Percentiles rank a stretch among this genome's conserved stretches.
Evolutionary conservation across 257 asterid species (phyloP).

Genomic region (Nicotiana otophora): DNA sequence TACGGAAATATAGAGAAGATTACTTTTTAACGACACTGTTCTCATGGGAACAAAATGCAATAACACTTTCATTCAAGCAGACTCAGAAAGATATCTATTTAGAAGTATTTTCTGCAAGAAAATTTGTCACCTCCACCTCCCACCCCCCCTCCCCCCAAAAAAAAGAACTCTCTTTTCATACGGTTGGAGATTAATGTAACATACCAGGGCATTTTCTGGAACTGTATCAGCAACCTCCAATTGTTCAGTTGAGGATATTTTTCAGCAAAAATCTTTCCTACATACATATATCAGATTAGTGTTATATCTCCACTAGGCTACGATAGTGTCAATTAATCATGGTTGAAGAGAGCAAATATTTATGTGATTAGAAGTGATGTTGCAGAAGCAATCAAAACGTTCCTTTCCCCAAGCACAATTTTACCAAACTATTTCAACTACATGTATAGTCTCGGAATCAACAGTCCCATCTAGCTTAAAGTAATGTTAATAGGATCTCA

Average conservation of each 20-base stretch:
- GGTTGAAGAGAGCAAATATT: neutral
- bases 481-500: neutral
- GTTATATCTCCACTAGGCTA: neutral
- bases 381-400: neutral
- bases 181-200: slow-evolving; percentile 13
- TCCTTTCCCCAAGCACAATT: neutral
- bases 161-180: neutral
- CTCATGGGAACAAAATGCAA: no score
- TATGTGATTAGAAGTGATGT: neutral
- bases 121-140: neutral
- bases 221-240: slow-evolving; percentile 34
- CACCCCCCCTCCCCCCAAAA: neutral
- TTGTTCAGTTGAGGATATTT: slow-evolving; percentile 40
- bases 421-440: neutral
- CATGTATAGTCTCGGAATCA: neutral
- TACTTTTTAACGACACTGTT: no score
- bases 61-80: no score
- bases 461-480: neutral
- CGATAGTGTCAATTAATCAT: neutral
- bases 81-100: no score
- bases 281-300: slow-evolving; percentile 29
- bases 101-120: no score
- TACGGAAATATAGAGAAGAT: no score
- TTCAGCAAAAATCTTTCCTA: slow-evolving; percentile 66
- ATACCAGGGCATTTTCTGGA: slow-evolving; percentile 50